Conservation (phyloP, 1,139 yeast species). For the Suhomyces kunorum region DNA sequence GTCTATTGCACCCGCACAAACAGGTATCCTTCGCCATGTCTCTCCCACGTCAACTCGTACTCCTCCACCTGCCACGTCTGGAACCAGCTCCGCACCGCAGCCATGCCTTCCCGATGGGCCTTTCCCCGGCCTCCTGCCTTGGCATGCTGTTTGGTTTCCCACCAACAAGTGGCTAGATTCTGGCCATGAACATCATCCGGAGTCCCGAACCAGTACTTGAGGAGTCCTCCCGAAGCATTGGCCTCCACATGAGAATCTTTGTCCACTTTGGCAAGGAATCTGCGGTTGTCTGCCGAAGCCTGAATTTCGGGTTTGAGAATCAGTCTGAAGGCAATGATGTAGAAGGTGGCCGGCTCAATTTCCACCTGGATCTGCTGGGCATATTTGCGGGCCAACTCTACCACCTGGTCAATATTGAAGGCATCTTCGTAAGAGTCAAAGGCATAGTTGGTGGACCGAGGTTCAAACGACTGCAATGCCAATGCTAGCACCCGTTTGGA, state of each 20-base stretch:
- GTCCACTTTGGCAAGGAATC: constrained; percentile 26
- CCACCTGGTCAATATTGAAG: constrained; percentile 26
- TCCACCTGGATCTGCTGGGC: constrained; percentile 15
- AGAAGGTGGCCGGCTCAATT: constrained; percentile 22
- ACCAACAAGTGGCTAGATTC: constrained; percentile 40
- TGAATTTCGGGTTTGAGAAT: constrained; percentile 27
- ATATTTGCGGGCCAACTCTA: constrained; percentile 19
- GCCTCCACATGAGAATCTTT: constrained; percentile 33
- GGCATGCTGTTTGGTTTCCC: constrained; percentile 29
- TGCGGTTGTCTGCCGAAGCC: constrained; percentile 23
- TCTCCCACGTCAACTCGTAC: constrained; percentile 20
- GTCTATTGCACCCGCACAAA: constrained; percentile 3
- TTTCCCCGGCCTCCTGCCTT: constrained; percentile 31
- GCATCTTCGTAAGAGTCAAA: constrained; percentile 22
- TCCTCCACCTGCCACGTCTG: constrained; percentile 36
- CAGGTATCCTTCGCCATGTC: constrained; percentile 6
- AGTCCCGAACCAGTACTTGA: constrained; percentile 37
- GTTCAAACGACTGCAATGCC: constrained; percentile 29
- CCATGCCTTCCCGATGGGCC: constrained; percentile 31
- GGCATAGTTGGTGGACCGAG: constrained; percentile 22
- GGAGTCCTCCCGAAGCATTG: constrained; percentile 31
- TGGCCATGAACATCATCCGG: constrained; percentile 30
- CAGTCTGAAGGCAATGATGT: constrained; percentile 34
- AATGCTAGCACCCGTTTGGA: constrained; percentile 26
- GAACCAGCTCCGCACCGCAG: constrained; percentile 31